Base-by-base conservation (phyloP, 2,329 filamentous ascomycete genomes). In the Akanthomyces lecanii region DNA sequence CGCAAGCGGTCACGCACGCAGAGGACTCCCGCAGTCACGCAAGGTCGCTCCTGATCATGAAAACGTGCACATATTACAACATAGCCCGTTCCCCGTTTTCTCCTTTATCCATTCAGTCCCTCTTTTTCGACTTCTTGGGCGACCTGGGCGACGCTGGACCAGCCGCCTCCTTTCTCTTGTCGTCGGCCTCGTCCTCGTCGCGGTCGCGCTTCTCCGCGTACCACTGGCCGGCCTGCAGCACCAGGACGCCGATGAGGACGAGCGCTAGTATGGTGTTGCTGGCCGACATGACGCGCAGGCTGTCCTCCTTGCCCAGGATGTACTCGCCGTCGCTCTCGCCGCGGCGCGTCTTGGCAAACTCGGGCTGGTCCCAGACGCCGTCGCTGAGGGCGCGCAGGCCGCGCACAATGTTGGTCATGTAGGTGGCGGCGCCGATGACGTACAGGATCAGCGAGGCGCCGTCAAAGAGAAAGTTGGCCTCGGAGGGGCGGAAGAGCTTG, bases 181-280 rank as follows among this genome's bases (percentile, higher is more conserved):
- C 84, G 66, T 89, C 82, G 73, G 86, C 84, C 71, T 85, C 86
- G 62, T 84, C 82, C 76, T 97, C 93, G 74, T 93, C 89, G 71
- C 83, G 83, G 77, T 98, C 93, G 79, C 96, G 96, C 73, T 91
- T 85, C 83, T 98, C 93, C 30, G 95, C 95, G 79, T 99, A 99
- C 95, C 94, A 98, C 83, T 98, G 92, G 12, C 95, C 95, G 23
- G 92, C 92, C 85, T 99, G 95, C 72, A 99, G 78, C 40, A 97
- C 91, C 67, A 99, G 75, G 11, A 99, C 91, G 5, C 95, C 95
- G 3, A 98, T 88, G 60, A 99, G 78, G 36, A 99, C 92, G 51
- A 99, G 83, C 42, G 94, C 95, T 63, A 98, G 78, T 73, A 99
- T 99, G 3, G 95, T 98, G 77, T 99, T 97, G 76, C 92, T 97